Evolutionary conservation across 108 stramenopile species (phyloP), one percentile per base, ranked within the genome.

Genomic region (Aurantiochytrium sp.): DNA sequence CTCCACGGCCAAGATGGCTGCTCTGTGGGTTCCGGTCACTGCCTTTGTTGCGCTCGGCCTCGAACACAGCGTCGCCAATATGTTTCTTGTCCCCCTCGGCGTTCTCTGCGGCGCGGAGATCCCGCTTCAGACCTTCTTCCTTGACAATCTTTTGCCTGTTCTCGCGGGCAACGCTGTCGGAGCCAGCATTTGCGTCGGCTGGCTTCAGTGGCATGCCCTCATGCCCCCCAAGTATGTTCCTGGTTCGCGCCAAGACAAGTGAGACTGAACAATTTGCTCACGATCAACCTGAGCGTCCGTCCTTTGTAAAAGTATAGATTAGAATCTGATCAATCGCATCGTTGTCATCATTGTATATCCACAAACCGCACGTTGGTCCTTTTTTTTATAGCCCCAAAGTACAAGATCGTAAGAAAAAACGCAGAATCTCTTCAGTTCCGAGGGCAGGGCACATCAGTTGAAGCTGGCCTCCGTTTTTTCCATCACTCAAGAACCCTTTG

Each of bases 51-150:
- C 96, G 10, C 94, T 97, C 88, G 97, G 96, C 10, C 90, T 97
- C 10, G 97, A 97, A 58, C 98, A 99, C 92, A 95, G 94, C 43
- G 95, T 99, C 58, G 98, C 98, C 49, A 98, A 98, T 89, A 99
- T 99, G 98, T 98, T 97, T 93, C 93, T 98, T 44, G 96, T 98
- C 90, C 98, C 98, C 29, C 93, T 98, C 60, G 98, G 98, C 19
- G 97, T 97, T 89, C 89, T 97, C 89, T 94, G 95, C 60, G 98
- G 98, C 55, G 97, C 97, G 4, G 93, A 96, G 28, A 93, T 98
- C 58, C 93, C 97, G 4, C 59, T 95, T 89, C 60, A 60, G 45
- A 94, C 96, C 90, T 92, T 97, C 60, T 88, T 97, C 60, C 23
- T 93, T 57, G 95, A 95, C 88, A 97, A 97, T 91, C 93, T 98